Base-by-base conservation (phyloP, 1,284 basidiomycete genomes). In the Chalciporus piperatoides region DNA sequence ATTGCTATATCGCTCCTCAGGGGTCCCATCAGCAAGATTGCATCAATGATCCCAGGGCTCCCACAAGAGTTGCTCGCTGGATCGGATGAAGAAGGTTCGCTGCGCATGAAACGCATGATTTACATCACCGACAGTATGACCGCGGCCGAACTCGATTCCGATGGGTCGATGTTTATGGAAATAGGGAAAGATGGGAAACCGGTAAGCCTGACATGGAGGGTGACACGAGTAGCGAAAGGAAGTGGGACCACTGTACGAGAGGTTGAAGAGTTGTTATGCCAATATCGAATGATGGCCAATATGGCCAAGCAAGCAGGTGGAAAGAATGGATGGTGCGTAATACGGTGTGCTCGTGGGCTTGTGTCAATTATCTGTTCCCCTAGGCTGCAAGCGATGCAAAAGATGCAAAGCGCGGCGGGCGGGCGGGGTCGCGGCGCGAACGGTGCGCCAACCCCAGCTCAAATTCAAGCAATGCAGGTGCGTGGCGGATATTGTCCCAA, bases 81-180 rank as follows among this genome's bases (percentile, higher is more conserved):
- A 35, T 87, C 87, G 25, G 92, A 93, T 64, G 94, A 97, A 65
- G 96, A 97, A 63, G 92, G 92, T 32, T 86, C 90, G 1, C 70
- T 82, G 57, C 86, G 92, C 52, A 88, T 99, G 84, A 98, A 98
- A 73, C 86, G 94, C 54, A 95, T 99, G 91, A 90, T 98, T 58
- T 99, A 90, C 74, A 98, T 99, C 65, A 97, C 93, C 19, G 96
- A 99, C 71, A 93, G 91, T 62, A 99, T 99, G 96, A 92, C 93
- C 36, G 81, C 86, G 14, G 74, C 75, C 48, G 97, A 99, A 71
- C 82, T 99, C 49, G 94, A 99, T 71, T 96, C 92, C n/a, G 96
- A 99, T 67, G 97, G 96, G 10, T 75, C 84, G 36, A 78, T 83
- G 36, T 96, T 97, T 72, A 85, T 92, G 79, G 84, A 88, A 56